A percentile compares a stretch with the other conserved stretches of the same genome.
These are phyloP conservation scores for Rhodomyrtus tomentosa DNA, from an alignment of 345 rosid species.

Conservation along the genomic window DNA sequence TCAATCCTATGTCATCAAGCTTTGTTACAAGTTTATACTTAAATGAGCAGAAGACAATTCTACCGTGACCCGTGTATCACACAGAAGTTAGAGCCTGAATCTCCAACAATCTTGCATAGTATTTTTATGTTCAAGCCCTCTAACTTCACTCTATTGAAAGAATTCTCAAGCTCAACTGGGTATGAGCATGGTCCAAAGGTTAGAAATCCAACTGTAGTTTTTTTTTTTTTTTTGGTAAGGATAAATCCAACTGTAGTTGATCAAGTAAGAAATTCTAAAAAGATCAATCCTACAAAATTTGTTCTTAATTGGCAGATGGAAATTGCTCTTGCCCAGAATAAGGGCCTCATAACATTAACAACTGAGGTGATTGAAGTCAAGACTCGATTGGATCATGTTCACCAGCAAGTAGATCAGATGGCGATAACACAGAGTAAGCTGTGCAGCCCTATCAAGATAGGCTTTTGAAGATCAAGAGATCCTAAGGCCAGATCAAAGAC, in stretches of 20 bases:
- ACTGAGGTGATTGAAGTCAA: background rate
- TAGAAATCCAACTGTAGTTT: background rate
- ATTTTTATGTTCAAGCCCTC: background rate
- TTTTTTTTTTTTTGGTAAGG: too few relatives aligned
- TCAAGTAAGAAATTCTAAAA: background rate
- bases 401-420: background rate
- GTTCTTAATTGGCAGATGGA: background rate
- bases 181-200: background rate
- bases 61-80: too few relatives aligned
- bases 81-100: background rate
- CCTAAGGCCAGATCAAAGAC: too few relatives aligned
- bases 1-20: background rate
- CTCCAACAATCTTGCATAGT: background rate
- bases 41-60: background rate
- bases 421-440: background rate
- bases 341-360: background rate
- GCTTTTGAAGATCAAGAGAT: background rate
- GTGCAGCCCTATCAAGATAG: background rate
- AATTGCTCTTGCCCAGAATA: background rate
- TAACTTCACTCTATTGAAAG: background rate
- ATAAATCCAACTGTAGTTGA: too few relatives aligned
- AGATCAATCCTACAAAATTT: background rate
- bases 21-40: background rate
- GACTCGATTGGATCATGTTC: background rate
- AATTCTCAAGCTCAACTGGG: background rate